Percentiles rank a stretch among this genome's conserved stretches.
Evolutionary conservation across 2,329 filamentous ascomycete genomes (phyloP).

Genomic region (Cercospora sp.): DNA sequence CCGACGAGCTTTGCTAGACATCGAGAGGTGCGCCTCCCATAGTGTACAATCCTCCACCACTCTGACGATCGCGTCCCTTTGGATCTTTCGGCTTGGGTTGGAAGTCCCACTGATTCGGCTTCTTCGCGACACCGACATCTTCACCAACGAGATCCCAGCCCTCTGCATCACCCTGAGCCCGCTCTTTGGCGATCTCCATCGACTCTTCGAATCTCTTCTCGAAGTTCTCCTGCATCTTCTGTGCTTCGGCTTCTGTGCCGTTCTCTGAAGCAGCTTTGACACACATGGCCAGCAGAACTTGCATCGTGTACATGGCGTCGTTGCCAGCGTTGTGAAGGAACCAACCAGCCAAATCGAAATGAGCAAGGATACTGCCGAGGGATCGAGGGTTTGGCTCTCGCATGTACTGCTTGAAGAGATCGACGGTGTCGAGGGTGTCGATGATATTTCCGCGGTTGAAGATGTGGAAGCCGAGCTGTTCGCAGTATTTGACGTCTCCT

Average conservation of each 20-base stretch:
- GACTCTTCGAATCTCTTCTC: constrained; percentile 34
- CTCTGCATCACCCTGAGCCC: constrained; percentile 40
- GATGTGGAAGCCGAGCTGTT: constrained; percentile 63
- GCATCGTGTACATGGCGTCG: constrained; percentile 41
- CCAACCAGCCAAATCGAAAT: constrained; percentile 64
- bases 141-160: constrained; percentile 43
- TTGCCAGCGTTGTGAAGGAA: constrained; percentile 43
- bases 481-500: constrained; percentile 69
- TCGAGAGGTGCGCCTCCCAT: constrained; percentile 29
- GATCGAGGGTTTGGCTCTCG: constrained; percentile 53
- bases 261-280: constrained; percentile 44
- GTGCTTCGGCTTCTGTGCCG: constrained; percentile 34
- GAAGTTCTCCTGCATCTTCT: constrained; percentile 31
- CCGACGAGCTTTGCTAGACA: constrained; percentile 14
- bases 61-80: background rate
- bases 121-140: constrained; percentile 37
- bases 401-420: constrained; percentile 66
- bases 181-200: constrained; percentile 32
- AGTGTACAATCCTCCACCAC: constrained; percentile 25
- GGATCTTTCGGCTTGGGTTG: constrained; percentile 16
- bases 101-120: constrained; percentile 18
- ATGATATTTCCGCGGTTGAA: constrained; percentile 56
- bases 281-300: constrained; percentile 65
- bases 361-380: constrained; percentile 61
- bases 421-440: constrained; percentile 62